These are phyloP conservation scores for Heterobasidion occidentale DNA, from an alignment of 1,284 basidiomycete genomes.

Conservation along the genomic window DNA sequence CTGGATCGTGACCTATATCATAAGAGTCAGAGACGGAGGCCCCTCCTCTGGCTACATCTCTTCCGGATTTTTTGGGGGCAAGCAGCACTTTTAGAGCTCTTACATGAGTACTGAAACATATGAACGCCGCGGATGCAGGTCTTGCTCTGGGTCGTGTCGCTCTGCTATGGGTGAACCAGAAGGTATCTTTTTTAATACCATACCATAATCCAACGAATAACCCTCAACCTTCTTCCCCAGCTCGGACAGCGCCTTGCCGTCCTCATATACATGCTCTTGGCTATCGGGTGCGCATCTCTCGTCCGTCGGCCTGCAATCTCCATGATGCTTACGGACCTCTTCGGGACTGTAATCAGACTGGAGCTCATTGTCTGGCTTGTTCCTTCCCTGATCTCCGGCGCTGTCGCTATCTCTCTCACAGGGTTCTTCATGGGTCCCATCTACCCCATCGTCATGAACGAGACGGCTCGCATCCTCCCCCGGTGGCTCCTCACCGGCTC, in stretches of 20 bases:
- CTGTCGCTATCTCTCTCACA: slow-evolving; percentile 41
- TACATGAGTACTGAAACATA: background rate
- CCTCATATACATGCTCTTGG: slow-evolving; percentile 26
- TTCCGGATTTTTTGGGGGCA: slow-evolving; percentile 40
- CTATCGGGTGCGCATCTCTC: slow-evolving; percentile 21
- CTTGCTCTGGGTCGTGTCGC: slow-evolving; percentile 33
- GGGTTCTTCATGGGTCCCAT: slow-evolving; percentile 43
- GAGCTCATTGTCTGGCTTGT: slow-evolving; percentile 53
- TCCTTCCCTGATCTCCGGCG: slow-evolving; percentile 40
- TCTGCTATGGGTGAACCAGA: slow-evolving; percentile 41
- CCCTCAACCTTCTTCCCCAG: slow-evolving; percentile 9
- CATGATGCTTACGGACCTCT: no score
- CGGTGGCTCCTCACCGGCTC: slow-evolving; percentile 41
- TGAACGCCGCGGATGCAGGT: slow-evolving; percentile 16
- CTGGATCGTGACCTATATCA: slow-evolving; percentile 42
- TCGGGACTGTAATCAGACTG: slow-evolving; percentile 19
- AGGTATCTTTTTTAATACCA: slow-evolving; percentile 19
- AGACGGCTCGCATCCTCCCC: slow-evolving; percentile 36
- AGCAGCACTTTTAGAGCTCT: background rate
- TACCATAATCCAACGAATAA: background rate
- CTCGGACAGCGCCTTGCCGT: slow-evolving; percentile 33
- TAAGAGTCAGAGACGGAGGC: slow-evolving; percentile 33
- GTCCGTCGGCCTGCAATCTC: no score
- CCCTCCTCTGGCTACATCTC: slow-evolving; percentile 40
- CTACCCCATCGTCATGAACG: slow-evolving; percentile 45